Evolutionary conservation across 2,329 filamentous ascomycete genomes (phyloP).

Genomic region (Trichoderma arundinaceum): DNA sequence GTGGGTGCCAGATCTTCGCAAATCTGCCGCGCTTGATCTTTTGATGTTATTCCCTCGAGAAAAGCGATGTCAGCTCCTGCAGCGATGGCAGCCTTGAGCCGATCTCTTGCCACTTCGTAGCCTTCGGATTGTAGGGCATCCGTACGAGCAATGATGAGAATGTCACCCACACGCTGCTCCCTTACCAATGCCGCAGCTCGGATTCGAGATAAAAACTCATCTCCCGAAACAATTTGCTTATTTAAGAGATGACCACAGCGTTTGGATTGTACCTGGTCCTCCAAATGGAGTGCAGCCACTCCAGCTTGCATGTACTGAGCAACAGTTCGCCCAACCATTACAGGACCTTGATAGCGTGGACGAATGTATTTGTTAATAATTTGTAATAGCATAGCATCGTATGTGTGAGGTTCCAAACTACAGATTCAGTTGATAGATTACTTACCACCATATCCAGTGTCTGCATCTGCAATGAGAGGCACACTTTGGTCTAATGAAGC

Average conservation of each 20-base stretch:
- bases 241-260: constrained; percentile 68
- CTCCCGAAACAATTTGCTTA: constrained; percentile 62
- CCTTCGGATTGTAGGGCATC: constrained; percentile 64
- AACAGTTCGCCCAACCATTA: constrained; percentile 60
- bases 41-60: constrained; percentile 61
- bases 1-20: constrained; percentile 55
- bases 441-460: constrained; percentile 60
- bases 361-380: not conserved
- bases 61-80: constrained; percentile 66
- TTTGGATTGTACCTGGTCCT: constrained; percentile 68
- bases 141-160: constrained; percentile 69
- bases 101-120: constrained; percentile 59
- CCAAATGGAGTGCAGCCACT: constrained; percentile 65
- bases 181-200: constrained; percentile 60
- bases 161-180: constrained; percentile 47
- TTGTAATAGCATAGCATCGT: not conserved
- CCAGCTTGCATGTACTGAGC: constrained; percentile 59
- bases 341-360: constrained; percentile 38
- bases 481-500: constrained; percentile 60
- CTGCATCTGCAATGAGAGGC: constrained; percentile 66
- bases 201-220: constrained; percentile 61
- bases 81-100: constrained; percentile 56
- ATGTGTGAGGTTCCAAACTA: not conserved
- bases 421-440: no score
- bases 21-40: constrained; percentile 55